A percentile compares a stretch with the other conserved stretches of the same genome.
Evolutionary conservation across 2,329 filamentous ascomycete species (phyloP).

Genomic region (Neoscytalidium dimidiatum): DNA sequence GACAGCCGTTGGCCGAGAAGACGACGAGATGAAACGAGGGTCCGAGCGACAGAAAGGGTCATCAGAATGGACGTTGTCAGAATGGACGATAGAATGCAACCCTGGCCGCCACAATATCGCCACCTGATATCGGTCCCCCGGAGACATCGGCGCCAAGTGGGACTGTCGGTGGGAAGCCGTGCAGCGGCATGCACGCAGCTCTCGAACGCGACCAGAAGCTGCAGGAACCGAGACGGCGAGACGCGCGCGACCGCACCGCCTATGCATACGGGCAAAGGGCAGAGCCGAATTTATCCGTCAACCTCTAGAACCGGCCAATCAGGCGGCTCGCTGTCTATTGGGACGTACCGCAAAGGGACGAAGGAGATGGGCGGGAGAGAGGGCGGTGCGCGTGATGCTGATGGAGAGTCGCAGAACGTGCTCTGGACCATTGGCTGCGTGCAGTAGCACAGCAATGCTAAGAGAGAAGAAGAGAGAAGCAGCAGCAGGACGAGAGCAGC

Average conservation of each 20-base stretch:
- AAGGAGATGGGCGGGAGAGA: not conserved
- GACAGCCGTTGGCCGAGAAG: not conserved
- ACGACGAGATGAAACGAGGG: constrained; percentile 2
- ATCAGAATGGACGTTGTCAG: not conserved
- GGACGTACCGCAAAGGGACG: not conserved
- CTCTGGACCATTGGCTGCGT: not conserved
- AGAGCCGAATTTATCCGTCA: not conserved
- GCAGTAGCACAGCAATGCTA: not conserved
- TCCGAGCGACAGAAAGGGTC: not conserved
- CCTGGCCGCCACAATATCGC: constrained; percentile 11
- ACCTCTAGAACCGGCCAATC: not conserved
- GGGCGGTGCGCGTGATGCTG: not conserved
- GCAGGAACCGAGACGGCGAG: constrained; percentile 12
- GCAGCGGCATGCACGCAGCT: not conserved
- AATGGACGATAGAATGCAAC: not conserved
- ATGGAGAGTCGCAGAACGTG: not conserved
- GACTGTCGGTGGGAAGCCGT: not conserved
- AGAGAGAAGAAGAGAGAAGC: not conserved
- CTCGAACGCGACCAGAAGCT: not conserved
- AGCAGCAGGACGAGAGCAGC: not conserved
- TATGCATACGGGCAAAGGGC: not conserved
- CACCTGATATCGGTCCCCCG: constrained; percentile 7
- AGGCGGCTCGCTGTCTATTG: not conserved
- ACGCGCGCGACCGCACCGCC: not conserved
- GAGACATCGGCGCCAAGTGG: not conserved